Evolutionary conservation across 176 grass and related monocot genomes (phyloP).

Genomic region (Musa schizocarpa): DNA sequence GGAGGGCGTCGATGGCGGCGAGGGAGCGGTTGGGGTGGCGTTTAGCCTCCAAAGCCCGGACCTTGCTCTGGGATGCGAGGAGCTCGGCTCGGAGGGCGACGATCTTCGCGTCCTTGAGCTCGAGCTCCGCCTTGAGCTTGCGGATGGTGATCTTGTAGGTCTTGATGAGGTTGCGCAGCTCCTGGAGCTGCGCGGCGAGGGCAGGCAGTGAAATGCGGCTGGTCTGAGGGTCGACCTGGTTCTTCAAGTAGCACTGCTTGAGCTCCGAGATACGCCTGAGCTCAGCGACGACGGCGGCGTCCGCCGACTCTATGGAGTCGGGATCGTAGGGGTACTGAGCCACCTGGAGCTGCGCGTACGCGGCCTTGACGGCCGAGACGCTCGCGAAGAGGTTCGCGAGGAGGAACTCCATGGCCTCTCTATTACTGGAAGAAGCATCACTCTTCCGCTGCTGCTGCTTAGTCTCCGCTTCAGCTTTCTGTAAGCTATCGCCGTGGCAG

Average conservation of each 20-base stretch:
- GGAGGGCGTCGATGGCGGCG: conserved; percentile 63
- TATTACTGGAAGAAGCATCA: neutral
- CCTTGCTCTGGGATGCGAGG: conserved; percentile 34
- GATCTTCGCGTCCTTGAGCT: conserved; percentile 35
- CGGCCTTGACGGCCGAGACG: conserved; percentile 78
- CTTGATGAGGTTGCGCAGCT: conserved; percentile 66
- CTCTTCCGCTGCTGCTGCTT: neutral
- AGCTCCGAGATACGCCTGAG: conserved; percentile 66
- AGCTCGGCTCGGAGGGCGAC: conserved; percentile 22
- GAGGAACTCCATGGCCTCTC: conserved; percentile 35
- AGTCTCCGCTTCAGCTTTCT: neutral
- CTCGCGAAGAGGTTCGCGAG: conserved; percentile 67
- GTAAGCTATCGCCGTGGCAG: neutral
- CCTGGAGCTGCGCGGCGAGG: conserved; percentile 53
- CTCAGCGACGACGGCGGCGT: conserved; percentile 60
- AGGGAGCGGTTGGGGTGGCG: conserved; percentile 69
- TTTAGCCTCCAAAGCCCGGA: conserved; percentile 42
- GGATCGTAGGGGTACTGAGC: conserved; percentile 76
- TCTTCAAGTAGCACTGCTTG: conserved; percentile 52
- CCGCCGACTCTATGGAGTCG: conserved; percentile 63
- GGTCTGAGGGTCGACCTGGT: conserved; percentile 27
- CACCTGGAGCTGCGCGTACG: conserved; percentile 84
- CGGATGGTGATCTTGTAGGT: conserved; percentile 75
- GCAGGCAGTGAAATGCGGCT: conserved; percentile 23
- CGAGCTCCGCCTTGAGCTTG: conserved; percentile 62